phyloP scores from a whole-genome alignment of 306 rosid species.

The Hippophae gyantsensis region DNA sequence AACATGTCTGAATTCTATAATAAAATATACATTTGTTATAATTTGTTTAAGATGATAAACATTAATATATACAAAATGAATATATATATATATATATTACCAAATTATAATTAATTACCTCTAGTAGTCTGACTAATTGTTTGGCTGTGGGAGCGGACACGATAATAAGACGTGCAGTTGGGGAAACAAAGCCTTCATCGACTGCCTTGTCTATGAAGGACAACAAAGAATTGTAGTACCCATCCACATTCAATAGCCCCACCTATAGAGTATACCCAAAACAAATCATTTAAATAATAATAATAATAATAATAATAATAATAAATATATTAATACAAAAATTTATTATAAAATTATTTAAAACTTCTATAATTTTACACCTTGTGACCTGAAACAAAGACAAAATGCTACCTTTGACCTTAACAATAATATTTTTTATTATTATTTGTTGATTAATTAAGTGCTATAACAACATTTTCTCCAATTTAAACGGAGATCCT shows the following conservation, averaged over 20 bases:
- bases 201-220: constrained; percentile 89
- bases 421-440: too few species aligned
- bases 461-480: constrained; percentile 24
- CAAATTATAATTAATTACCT: constrained; percentile 33
- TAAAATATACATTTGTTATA: too few species aligned
- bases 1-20: too few species aligned
- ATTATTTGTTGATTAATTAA: background rate
- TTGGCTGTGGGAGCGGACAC: constrained; percentile 96
- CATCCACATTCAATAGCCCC: constrained; percentile 96
- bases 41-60: too few species aligned
- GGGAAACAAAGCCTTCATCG: constrained; percentile 96
- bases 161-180: constrained; percentile 92
- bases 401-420: constrained; percentile 26
- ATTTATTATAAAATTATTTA: background rate
- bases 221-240: constrained; percentile 85
- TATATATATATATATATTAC: too few species aligned
- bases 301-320: constrained; percentile 5
- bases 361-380: background rate
- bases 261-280: constrained; percentile 52
- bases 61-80: too few species aligned
- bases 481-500: constrained; percentile 62
- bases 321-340: constrained; percentile 1
- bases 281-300: background rate
- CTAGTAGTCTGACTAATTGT: constrained; percentile 69
- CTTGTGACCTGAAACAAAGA: background rate